Base-by-base conservation (phyloP, 768 basidiomycete genomes). In the Xanthoconium stramineum region DNA sequence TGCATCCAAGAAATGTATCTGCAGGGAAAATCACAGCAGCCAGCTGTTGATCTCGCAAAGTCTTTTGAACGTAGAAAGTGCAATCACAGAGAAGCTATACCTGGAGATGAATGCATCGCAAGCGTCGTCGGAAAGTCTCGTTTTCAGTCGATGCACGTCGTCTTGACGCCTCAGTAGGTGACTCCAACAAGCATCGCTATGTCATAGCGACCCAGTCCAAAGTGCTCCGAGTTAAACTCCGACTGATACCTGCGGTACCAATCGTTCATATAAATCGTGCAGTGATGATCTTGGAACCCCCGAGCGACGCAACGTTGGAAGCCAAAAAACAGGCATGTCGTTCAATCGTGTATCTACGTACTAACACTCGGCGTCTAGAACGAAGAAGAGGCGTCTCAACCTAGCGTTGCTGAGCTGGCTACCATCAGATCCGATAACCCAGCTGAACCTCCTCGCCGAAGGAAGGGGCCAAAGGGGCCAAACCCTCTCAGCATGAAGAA, bases 401-500 rank as follows among this genome's bases (percentile, higher is more conserved):
- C 85, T 0, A 74, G 76, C 0, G 68, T 70, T 17, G 71, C 80
- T 17, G 87, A 90, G 58, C 62, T 71, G 42, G 71, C 76, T 9
- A 67, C 79, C 8, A 69, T 84, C 13, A 68, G 74, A 17, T 57
- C 74, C 3, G 72, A 72, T 14, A 62, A 37, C 20, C 64, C 36
- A 51, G 69, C 29, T 55, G 73, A 71, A n/a, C 73, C 68, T 13
- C 77, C 75, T 59, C 89, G 83, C 68, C 84, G 77, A 66, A 75
- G 72, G 61, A 90, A 82, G 64, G 86, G 84, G 0, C 87, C 88
- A 0, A 95, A 92, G 67, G 91, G 83, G 0, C 94, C 95, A 2
- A 98, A 98, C 74, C 93, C 96, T 9, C 80, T 98, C 4, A 94
- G 92, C 57, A 76, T 95, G 44, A 94, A 93, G 79, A 97, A 94